Percentiles rank a stretch among this genome's conserved stretches.
Conservation (phyloP, 805 yeast genomes). For the Torulaspora maleeae region DNA sequence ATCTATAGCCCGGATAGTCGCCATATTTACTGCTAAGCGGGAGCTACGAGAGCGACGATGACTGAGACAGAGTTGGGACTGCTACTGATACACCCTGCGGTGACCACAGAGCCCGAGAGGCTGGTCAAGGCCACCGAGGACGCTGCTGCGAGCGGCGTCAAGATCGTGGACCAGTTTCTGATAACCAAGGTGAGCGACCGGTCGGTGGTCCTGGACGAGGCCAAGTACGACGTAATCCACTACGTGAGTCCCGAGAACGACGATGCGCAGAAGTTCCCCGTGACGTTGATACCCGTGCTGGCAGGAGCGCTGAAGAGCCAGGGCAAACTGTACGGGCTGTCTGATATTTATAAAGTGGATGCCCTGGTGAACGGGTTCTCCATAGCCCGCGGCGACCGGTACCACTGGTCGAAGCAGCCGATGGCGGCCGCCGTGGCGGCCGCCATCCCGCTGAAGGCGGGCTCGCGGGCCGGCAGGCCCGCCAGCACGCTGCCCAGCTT, state of each 20-base stretch:
- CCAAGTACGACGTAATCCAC: slow-evolving; percentile 42
- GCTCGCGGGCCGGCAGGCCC: slow-evolving; percentile 10
- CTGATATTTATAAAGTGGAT: slow-evolving; percentile 43
- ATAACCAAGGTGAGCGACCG: slow-evolving; percentile 54
- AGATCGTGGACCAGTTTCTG: slow-evolving; percentile 45
- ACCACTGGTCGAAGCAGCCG: slow-evolving; percentile 54
- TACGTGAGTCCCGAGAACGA: slow-evolving; percentile 55
- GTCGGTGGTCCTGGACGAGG: slow-evolving; percentile 38
- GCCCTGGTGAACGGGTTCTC: slow-evolving; percentile 65
- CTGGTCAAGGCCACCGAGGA: slow-evolving; percentile 39
- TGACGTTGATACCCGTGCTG: slow-evolving; percentile 40
- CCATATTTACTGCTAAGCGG: not conserved
- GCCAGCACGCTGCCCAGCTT: slow-evolving; percentile 22
- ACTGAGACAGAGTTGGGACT: slow-evolving; percentile 28
- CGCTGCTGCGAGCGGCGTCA: slow-evolving; percentile 28
- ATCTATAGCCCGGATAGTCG: not conserved
- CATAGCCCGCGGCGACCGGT: slow-evolving; percentile 32
- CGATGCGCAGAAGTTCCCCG: slow-evolving; percentile 43
- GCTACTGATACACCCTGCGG: slow-evolving; percentile 61
- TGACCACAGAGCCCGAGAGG: slow-evolving; percentile 50
- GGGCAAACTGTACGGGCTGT: slow-evolving; percentile 52
- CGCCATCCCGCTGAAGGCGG: slow-evolving; percentile 33
- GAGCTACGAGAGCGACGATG: not conserved
- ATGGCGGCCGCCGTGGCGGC: slow-evolving; percentile 30
- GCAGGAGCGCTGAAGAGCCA: slow-evolving; percentile 38